These are phyloP conservation scores for Chaetomium sp. DNA, from an alignment of 2,329 filamentous ascomycete species.

Conservation along the genomic window DNA sequence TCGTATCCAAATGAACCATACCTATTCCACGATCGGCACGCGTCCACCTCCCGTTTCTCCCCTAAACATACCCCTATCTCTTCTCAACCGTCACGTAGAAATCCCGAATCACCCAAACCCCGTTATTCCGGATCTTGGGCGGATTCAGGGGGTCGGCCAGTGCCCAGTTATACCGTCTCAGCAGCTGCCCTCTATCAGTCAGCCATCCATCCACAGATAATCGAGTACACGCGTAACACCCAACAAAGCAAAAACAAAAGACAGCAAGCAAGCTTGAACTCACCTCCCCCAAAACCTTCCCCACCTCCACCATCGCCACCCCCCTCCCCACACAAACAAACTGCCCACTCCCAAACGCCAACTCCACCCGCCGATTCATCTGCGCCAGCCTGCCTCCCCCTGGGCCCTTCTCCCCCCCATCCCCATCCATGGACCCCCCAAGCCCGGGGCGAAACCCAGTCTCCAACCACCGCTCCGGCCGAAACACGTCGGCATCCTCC, in stretches of 20 bases:
- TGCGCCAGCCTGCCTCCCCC: neutral
- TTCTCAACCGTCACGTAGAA: constrained; percentile 27
- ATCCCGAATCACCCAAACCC: constrained; percentile 23
- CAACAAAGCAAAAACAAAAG: neutral
- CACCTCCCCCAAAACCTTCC: constrained; percentile 28
- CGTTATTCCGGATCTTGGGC: constrained; percentile 15
- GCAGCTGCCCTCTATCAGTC: constrained; percentile 19
- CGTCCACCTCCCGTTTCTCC: neutral
- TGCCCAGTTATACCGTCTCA: constrained; percentile 29
- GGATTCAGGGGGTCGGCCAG: constrained; percentile 23
- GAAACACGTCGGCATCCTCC: constrained; percentile 26
- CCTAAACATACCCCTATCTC: neutral
- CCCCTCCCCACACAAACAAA: constrained; percentile 29
- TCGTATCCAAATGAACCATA: neutral
- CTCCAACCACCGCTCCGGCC: constrained; percentile 30
- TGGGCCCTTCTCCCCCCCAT: neutral
- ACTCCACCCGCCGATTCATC: constrained; percentile 25
- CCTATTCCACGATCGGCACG: neutral
- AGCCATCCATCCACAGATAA: neutral
- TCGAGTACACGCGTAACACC: neutral
- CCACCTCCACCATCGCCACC: constrained; percentile 26
- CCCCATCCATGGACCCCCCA: neutral
- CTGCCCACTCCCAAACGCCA: constrained; percentile 27
- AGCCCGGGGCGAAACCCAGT: neutral
- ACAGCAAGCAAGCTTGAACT: neutral